These are phyloP conservation scores for Phytophthora pluvialis DNA, from an alignment of 352 stramenopile genomes.

Conservation along the genomic window DNA sequence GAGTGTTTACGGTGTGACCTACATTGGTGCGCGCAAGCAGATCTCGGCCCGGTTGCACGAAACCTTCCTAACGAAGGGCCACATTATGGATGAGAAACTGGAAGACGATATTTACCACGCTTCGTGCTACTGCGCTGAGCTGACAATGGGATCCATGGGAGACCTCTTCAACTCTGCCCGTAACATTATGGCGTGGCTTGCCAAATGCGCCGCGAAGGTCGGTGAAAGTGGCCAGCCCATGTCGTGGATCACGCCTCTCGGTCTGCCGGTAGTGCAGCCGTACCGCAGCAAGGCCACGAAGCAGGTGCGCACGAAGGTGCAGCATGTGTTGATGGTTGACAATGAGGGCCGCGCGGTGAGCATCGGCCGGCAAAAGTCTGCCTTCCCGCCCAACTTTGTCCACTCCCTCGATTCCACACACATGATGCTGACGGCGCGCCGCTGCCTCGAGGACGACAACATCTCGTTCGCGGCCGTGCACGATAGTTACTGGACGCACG, in stretches of 20 bases:
- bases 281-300: slow-evolving; percentile 92
- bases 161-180: slow-evolving; percentile 96
- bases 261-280: slow-evolving; percentile 98
- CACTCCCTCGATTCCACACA: slow-evolving; percentile 99
- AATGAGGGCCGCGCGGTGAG: slow-evolving; percentile 69
- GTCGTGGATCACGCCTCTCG: slow-evolving; percentile 98
- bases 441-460: slow-evolving; percentile 92
- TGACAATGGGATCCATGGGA: slow-evolving; percentile 97
- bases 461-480: slow-evolving; percentile 98
- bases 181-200: slow-evolving; percentile 95
- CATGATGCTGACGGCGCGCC: slow-evolving; percentile 98
- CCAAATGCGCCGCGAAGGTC: slow-evolving; percentile 74
- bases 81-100: slow-evolving; percentile 76
- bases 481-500: slow-evolving; percentile 99
- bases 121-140: slow-evolving; percentile 92
- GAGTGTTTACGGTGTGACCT: slow-evolving; percentile 99
- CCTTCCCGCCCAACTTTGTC: slow-evolving; percentile 99
- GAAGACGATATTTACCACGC: slow-evolving; percentile 90
- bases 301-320: slow-evolving; percentile 85
- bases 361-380: slow-evolving; percentile 91
- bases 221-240: slow-evolving; percentile 93
- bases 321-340: slow-evolving; percentile 90
- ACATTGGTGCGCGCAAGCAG: slow-evolving; percentile 98
- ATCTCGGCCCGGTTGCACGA: slow-evolving; percentile 97
- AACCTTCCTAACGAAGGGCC: slow-evolving; percentile 78